phyloP scores from a whole-genome alignment of 768 basidiomycete genomes.

The Hypholoma fasciculare region DNA sequence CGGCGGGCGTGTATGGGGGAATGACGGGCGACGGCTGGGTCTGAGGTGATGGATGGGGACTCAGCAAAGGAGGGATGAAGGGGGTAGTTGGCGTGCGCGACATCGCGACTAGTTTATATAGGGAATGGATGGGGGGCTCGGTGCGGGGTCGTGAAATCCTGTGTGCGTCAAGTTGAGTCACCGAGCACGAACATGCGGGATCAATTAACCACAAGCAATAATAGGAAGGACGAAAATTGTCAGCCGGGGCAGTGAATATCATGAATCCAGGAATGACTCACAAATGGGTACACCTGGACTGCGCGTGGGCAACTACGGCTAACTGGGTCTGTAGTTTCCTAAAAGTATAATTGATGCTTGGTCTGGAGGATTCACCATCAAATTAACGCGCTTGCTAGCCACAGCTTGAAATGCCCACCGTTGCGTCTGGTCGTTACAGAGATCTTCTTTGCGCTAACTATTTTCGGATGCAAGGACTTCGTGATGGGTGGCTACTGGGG shows the following conservation, averaged over 20 bases:
- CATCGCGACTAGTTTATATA: conserved; percentile 4
- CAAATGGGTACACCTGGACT: background rate
- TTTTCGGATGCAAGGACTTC: background rate
- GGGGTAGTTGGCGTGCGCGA: conserved; percentile 25
- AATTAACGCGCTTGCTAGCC: background rate
- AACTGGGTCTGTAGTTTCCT: background rate
- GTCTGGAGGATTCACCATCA: background rate
- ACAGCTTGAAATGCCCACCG: background rate
- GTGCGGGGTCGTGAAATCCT: background rate
- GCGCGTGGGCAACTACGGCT: background rate
- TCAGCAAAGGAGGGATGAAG: conserved; percentile 40
- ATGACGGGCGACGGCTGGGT: conserved; percentile 30
- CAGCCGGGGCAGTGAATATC: background rate
- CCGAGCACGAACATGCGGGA: background rate
- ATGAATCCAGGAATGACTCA: background rate
- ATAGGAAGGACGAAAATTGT: background rate
- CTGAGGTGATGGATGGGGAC: conserved; percentile 35
- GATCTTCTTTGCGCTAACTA: background rate
- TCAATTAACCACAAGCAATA: background rate
- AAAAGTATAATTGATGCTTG: background rate
- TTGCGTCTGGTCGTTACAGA: background rate
- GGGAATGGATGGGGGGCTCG: background rate
- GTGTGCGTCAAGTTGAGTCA: background rate
- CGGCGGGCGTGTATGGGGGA: conserved; percentile 23
- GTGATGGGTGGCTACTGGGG: background rate